These are phyloP conservation scores for Sporodiniella umbellata DNA, from an alignment of 371 early-diverging fungal species.

Conservation along the genomic window DNA sequence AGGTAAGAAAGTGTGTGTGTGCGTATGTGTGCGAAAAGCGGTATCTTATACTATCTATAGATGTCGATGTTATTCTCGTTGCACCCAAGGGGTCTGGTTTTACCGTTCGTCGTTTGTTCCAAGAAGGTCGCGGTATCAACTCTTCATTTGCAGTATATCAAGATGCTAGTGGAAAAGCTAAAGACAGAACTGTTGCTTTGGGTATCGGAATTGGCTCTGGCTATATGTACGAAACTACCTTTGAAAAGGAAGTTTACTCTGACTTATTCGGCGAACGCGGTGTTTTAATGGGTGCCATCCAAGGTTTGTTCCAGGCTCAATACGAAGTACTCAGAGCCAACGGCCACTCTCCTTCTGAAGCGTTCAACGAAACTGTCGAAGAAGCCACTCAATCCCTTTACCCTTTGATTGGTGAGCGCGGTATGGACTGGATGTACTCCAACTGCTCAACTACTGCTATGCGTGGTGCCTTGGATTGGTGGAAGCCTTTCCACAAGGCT, in stretches of 20 bases:
- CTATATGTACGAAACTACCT: slow-evolving; percentile 96
- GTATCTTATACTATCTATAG: slow-evolving; percentile 21
- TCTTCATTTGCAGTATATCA: slow-evolving; percentile 95
- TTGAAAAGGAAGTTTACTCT: slow-evolving; percentile 95
- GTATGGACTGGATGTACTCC: slow-evolving; percentile 97
- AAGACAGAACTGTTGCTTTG: slow-evolving; percentile 89
- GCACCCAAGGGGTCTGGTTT: slow-evolving; percentile 97
- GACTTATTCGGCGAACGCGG: slow-evolving; percentile 98
- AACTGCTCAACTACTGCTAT: slow-evolving; percentile 96
- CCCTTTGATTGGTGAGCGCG: slow-evolving; percentile 94
- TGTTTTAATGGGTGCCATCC: slow-evolving; percentile 97
- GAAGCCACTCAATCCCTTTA: slow-evolving; percentile 97
- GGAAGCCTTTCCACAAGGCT: slow-evolving; percentile 88
- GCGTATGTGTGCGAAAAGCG: too few relatives aligned
- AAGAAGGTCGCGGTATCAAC: slow-evolving; percentile 97
- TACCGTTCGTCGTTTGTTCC: slow-evolving; percentile 95
- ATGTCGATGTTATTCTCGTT: slow-evolving; percentile 93
- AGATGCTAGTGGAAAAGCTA: slow-evolving; percentile 90
- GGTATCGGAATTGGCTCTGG: slow-evolving; percentile 96
- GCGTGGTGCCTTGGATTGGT: slow-evolving; percentile 98
- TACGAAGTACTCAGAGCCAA: slow-evolving; percentile 94
- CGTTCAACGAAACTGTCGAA: slow-evolving; percentile 99
- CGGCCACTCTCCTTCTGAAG: slow-evolving; percentile 95
- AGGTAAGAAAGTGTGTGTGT: slow-evolving; percentile 19
- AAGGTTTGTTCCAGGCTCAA: slow-evolving; percentile 95